Percentiles rank a stretch among this genome's conserved stretches.
phyloP scores from a whole-genome alignment of 2,329 filamentous ascomycete genomes.

The Cladosporium sp. region DNA sequence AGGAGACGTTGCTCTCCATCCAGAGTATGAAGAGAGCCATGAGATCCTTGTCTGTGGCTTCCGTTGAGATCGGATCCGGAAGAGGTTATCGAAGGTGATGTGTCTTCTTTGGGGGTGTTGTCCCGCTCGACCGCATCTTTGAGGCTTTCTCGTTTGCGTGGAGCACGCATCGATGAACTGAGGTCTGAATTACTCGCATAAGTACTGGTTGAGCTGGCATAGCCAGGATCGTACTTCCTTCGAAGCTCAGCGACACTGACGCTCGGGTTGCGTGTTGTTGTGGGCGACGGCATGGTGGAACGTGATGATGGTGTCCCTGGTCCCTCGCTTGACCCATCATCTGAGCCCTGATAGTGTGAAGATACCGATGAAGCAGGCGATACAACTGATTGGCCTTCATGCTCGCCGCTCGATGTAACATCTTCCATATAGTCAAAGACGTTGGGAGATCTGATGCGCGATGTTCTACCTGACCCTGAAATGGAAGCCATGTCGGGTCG shows the following conservation, averaged over 20 bases:
- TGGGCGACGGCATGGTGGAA: slow-evolving; percentile 29
- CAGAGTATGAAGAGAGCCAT: not conserved
- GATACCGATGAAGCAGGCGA: slow-evolving; percentile 24
- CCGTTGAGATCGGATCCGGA: slow-evolving; percentile 3
- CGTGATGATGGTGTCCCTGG: slow-evolving; percentile 29
- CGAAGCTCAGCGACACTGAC: slow-evolving; percentile 28
- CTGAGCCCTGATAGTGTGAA: slow-evolving; percentile 29
- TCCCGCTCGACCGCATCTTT: not conserved
- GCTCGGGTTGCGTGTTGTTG: slow-evolving; percentile 18
- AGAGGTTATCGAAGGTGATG: slow-evolving; percentile 8
- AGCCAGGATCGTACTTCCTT: slow-evolving; percentile 25
- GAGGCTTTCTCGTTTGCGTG: not conserved
- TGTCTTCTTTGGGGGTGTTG: not conserved
- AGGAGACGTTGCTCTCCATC: slow-evolving; percentile 17
- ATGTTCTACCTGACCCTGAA: not conserved
- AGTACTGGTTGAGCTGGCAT: not conserved
- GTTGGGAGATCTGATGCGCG: slow-evolving; percentile 21
- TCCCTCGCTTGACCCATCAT: slow-evolving; percentile 27
- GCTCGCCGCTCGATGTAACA: slow-evolving; percentile 17
- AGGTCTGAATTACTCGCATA: not conserved
- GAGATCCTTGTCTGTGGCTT: slow-evolving; percentile 4
- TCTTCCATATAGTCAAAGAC: slow-evolving; percentile 29
- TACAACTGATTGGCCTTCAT: slow-evolving; percentile 20
- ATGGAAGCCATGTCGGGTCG: slow-evolving; percentile 14
- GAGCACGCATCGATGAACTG: not conserved